Evolutionary conservation across 495 filamentous ascomycete genomes (phyloP), one percentile per base, ranked within the genome.

Genomic region (Ramalina intermedia): DNA sequence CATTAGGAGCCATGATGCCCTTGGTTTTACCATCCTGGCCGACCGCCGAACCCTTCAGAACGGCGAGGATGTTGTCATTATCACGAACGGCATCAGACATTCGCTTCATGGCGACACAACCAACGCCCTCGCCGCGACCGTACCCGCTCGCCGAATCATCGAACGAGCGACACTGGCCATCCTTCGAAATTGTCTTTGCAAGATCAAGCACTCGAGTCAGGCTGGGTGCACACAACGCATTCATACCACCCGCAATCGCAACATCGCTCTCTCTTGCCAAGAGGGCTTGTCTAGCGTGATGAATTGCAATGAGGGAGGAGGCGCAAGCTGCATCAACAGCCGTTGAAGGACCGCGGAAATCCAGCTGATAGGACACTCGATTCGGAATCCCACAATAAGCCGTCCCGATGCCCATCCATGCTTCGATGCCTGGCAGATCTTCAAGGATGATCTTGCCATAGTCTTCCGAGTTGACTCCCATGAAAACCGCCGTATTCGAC

Each of bases 311-410:
- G 41, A 71, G 33, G 20, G 50, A 58, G 5, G 58, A 61, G 1
- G 67, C 64, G 58, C 52, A 50, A 12, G 57, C 43, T 18, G 46
- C 37, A 13, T 39, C 45, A 5, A 43, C 35, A 20, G 12, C 43
- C 18, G 36, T 41, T 11, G 21, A 40, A 8, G 53, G 87, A 0
- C 87, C 87, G 50, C 76, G 80, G 59, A 93, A 88, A 45, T 86
- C 85, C 60, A 91, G 85, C 56, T 83, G 82, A 58, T 81, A 82
- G 58, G 87, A 91, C 4, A 57, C 26, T 3, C 50, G 46, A 23
- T 41, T 43, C 4, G 51, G 36, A 14, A 54, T 9, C 29, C 47
- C 29, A 6, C 41, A 33, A 3, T 36, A 14, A 14, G 43, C 23
- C 3, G 42, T 21, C 7, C 49, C 53, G 4, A 27, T 43, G 23